Percentiles rank a stretch among this genome's conserved stretches.
Evolutionary conservation across 148 eudicot genomes (phyloP).

Genomic region (Chenopodium suecicum): DNA sequence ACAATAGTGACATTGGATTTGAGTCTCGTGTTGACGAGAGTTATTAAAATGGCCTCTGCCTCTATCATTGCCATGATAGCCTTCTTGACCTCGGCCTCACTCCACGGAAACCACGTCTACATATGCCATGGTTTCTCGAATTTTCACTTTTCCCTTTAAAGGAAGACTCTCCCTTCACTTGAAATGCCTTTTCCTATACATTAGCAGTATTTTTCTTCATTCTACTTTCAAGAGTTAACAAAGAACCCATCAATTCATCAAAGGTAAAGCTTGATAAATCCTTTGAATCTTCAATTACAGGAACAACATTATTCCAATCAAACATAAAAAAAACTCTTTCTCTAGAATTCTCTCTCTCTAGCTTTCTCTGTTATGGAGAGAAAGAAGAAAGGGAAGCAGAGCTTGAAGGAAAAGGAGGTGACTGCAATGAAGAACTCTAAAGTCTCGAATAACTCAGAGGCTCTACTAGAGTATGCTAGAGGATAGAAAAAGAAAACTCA

Average conservation of each 20-base stretch:
- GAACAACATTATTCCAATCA: constrained; percentile 1
- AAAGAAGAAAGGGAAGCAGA: too few species aligned
- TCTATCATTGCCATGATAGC: not conserved
- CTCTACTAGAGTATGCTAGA: too few species aligned
- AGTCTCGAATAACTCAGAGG: too few species aligned
- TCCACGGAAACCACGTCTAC: not conserved
- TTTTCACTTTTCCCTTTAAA: not conserved
- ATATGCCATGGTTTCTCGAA: not conserved
- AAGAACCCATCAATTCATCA: constrained; percentile 1
- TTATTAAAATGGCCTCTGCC: not conserved
- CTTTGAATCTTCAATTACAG: constrained; percentile 2
- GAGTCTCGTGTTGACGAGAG: not conserved
- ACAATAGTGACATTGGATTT: not conserved
- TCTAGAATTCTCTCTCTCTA: too few species aligned
- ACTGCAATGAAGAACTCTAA: too few species aligned
- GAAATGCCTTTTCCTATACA: not conserved
- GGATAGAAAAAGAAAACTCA: too few species aligned
- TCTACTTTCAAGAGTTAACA: not conserved
- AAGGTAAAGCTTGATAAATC: not conserved
- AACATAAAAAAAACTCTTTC: too few species aligned
- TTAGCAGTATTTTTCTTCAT: not conserved
- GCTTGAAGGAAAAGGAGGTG: too few species aligned
- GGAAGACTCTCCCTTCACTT: constrained; percentile 1
- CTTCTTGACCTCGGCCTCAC: not conserved
- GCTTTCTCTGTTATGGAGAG: too few species aligned